phyloP scores from a whole-genome alignment of 2,329 filamentous ascomycete genomes.

The Aspergillus viridinutans region DNA sequence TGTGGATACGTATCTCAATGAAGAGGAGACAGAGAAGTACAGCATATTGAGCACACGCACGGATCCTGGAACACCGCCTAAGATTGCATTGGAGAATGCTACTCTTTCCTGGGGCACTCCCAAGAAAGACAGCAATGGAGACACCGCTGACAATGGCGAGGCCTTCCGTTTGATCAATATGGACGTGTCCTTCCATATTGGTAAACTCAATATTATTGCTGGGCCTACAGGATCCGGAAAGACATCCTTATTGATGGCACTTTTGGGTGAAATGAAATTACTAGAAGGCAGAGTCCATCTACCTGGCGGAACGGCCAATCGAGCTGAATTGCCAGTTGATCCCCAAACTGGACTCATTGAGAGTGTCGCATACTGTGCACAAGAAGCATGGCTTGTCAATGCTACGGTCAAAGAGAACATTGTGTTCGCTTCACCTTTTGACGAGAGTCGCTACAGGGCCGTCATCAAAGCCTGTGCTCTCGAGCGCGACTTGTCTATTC shows the following conservation, averaged over 20 bases:
- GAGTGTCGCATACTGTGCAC: constrained; percentile 91
- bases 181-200: constrained; percentile 75
- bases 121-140: constrained; percentile 49
- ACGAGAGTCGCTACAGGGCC: constrained; percentile 77
- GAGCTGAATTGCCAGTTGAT: constrained; percentile 78
- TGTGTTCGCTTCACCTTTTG: constrained; percentile 74
- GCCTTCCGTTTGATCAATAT: constrained; percentile 81
- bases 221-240: constrained; percentile 94
- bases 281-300: constrained; percentile 76
- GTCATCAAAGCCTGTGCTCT: constrained; percentile 89
- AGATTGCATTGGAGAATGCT: constrained; percentile 79
- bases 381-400: constrained; percentile 95
- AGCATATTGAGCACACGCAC: constrained; percentile 71
- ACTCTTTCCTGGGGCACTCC: constrained; percentile 83
- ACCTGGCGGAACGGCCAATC: constrained; percentile 71
- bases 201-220: constrained; percentile 85
- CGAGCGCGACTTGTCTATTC: constrained; percentile 84
- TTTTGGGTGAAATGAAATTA: constrained; percentile 92
- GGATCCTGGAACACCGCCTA: constrained; percentile 63
- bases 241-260: constrained; percentile 90
- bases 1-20: constrained; percentile 87
- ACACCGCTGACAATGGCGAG: constrained; percentile 63
- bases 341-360: constrained; percentile 83
- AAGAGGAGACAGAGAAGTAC: constrained; percentile 96
- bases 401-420: constrained; percentile 96